Evolutionary conservation across 306 rosid species (phyloP).

Genomic region (Cucumis cinereus): DNA sequence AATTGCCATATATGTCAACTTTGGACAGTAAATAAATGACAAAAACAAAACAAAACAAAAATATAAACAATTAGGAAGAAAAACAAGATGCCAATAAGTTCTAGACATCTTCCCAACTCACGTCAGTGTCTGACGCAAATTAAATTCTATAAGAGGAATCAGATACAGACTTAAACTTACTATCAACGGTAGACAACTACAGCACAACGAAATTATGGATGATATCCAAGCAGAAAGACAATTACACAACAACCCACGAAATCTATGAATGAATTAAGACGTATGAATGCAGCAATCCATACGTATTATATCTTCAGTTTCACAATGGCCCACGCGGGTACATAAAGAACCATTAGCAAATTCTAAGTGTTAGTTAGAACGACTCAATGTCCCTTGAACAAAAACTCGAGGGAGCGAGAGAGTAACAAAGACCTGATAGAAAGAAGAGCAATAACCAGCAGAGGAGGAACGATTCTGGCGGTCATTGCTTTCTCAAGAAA

Average conservation of each 20-base stretch:
- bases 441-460: constrained; percentile 72
- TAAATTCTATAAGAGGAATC: not conserved
- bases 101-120: not conserved
- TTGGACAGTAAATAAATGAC: not conserved
- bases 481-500: constrained; percentile 53
- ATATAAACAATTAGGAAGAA: not conserved
- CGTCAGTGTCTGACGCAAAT: not conserved
- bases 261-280: not conserved
- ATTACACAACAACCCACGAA: not conserved
- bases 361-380: not conserved
- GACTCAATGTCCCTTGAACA: not conserved
- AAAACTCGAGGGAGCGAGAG: not conserved
- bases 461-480: constrained; percentile 43
- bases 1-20: constrained; percentile 1
- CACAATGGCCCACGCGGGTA: not conserved
- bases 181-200: not conserved
- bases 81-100: not conserved
- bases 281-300: not conserved
- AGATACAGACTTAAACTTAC: not conserved
- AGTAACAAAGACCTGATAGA: constrained; percentile 38
- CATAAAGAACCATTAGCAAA: not conserved
- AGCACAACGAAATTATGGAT: not conserved
- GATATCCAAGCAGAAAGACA: not conserved
- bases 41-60: not conserved
- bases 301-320: not conserved